Base-by-base conservation (phyloP, 2,329 filamentous ascomycete genomes). In the Coniella lustricola region DNA sequence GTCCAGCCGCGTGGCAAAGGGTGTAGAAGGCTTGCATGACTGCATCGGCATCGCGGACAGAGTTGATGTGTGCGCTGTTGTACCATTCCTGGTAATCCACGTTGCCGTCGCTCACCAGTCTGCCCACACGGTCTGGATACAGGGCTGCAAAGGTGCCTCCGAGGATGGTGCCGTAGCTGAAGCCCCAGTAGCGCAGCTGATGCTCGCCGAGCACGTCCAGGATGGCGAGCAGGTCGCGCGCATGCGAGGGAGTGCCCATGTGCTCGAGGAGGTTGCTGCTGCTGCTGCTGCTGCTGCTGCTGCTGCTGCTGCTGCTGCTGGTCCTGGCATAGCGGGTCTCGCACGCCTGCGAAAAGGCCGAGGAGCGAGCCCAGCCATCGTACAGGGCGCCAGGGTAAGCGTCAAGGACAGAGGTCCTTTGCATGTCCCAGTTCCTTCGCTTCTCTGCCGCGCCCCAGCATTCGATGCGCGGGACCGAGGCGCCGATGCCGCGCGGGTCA, bases 11-110 rank as follows among this genome's bases (percentile, higher is more conserved):
- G 56, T 73, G 69, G 57, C 81, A 84, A 35, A 71, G 69, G 16
- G 65, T 62, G 55, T 75, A 78, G 49, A 83, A 81, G 16, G 64
- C 70, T 1, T 68, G 61, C 55, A 80, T 69, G 5, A 76, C 70
- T 44, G 70, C 66, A 58, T 83, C 78, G 13, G 74, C 71, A 55
- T 82, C 74, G n/a, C 64, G 64, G 7, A 78, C 57, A 44, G 76
- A 76, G 52, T 72, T 72, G 53, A 67, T 62, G 48, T 72, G 67
- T 1, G 61, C 60, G 10, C 71, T 66, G 22, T 67, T 63, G 48
- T 68, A 72, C 75, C 74, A 80, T 56, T 77, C 76, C 35, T 73
- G 69, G 54, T 80, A 76, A 54, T 76, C 72, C 13, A 74, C 72
- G 42, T 76, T 76, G 21, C 73, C 56, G 51, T 79, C 76, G 47